phyloP scores from a whole-genome alignment of 768 basidiomycete species.

The Tulasnella sp. region DNA sequence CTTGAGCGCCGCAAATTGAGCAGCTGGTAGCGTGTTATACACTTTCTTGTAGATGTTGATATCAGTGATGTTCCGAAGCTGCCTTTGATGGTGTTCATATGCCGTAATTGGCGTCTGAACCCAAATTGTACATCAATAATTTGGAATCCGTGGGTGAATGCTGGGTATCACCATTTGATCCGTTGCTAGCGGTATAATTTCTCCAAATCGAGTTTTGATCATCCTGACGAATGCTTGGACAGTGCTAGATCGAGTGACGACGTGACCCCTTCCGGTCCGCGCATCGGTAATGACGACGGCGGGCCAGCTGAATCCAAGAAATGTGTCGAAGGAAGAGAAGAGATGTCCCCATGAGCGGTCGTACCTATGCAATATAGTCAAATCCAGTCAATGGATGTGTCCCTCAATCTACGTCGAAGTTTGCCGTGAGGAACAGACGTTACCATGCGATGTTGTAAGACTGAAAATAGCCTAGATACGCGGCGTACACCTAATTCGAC shows the following conservation, averaged over 20 bases:
- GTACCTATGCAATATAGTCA: conserved; percentile 42
- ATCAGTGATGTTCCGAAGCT: conserved; percentile 59
- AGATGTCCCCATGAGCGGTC: conserved; percentile 71
- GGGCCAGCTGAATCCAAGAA: conserved; percentile 76
- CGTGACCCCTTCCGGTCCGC: conserved; percentile 61
- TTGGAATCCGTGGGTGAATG: not conserved
- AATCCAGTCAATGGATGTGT: not conserved
- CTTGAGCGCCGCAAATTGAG: conserved; percentile 53
- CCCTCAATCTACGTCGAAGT: not conserved
- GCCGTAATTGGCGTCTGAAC: conserved; percentile 36
- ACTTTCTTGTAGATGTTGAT: conserved; percentile 58
- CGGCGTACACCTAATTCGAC: conserved; percentile 45
- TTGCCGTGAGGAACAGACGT: not conserved
- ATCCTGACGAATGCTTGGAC: conserved; percentile 71
- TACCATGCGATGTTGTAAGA: conserved; percentile 58
- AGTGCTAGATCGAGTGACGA: conserved; percentile 64
- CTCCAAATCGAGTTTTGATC: conserved; percentile 77
- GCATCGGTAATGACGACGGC: conserved; percentile 65
- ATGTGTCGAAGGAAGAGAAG: conserved; percentile 69
- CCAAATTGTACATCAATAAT: not conserved
- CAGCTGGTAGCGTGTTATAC: conserved; percentile 59
- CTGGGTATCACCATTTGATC: conserved; percentile 53
- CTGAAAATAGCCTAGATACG: conserved; percentile 73
- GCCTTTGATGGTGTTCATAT: conserved; percentile 57
- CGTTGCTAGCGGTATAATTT: conserved; percentile 51